Evolutionary conservation across 2,329 filamentous ascomycete species (phyloP), one percentile per base, ranked within the genome.

Genomic region (Scopulariopsis brevicaulis): DNA sequence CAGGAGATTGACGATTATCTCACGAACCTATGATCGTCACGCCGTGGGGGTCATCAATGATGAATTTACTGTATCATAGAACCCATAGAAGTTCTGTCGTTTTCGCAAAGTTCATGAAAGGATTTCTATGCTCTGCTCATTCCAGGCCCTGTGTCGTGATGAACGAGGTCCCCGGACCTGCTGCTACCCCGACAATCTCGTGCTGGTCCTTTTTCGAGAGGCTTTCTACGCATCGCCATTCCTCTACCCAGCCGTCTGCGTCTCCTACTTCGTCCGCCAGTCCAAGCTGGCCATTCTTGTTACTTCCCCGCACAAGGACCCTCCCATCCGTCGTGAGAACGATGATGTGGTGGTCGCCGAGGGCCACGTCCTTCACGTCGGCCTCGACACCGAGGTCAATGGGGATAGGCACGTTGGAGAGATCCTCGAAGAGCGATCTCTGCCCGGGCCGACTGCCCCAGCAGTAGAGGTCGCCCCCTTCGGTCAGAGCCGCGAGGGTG

Each of bases 1-100:
- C 90, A 96, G 76, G 94, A 99, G 78, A 97, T 99, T 69, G 94
- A 99, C 79, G 94, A 99, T 74, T 99, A 99, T 78, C 78, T 99
- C 74, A 97, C 94, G 73, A 97, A 96, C 82, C 84, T 99, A 82
- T 97, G 82, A 85, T 70, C 59, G 61, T 63, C 61, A 10, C 10
- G 56, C 40, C 15, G 10, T 8, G 15, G 53, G 51, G 25, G n/a
- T 53, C 22, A 25, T 28, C 24, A 24, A 28, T 25, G 35, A 58
- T 64, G 63, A 60, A 63, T 60, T 32, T 63, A 63, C 62, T 73
- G 70, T 73, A 74, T 63, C 66, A 72, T 73, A 74, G 67, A 71
- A 62, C 51, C 35, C 56, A 37, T 58, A 58, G 35, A 58, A 53
- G 50, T 20, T 54, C 50, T 34, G 46, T 24, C 46, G 11, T 12